These are phyloP conservation scores for Bromus sterilis DNA, from an alignment of 176 grass and related monocot species.

Conservation along the genomic window DNA sequence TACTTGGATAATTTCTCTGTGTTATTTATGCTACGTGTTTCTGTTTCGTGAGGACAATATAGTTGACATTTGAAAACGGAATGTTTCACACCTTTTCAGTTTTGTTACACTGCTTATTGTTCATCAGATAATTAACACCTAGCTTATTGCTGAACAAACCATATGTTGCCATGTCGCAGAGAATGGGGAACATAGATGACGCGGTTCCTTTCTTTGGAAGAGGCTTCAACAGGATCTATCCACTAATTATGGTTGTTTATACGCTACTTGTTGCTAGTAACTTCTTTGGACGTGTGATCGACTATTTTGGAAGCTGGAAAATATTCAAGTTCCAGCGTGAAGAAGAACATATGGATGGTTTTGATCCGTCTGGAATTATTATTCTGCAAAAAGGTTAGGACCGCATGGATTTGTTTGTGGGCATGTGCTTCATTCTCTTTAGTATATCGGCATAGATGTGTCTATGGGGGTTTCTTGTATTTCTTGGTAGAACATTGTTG, in stretches of 20 bases:
- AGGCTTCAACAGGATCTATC: constrained; percentile 99
- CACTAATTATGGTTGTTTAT: constrained; percentile 98
- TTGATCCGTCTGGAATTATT: constrained; percentile 91
- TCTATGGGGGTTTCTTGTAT: neutral
- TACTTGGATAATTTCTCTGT: neutral
- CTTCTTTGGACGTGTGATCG: constrained; percentile 90
- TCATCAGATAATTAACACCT: neutral
- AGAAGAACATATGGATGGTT: constrained; percentile 81
- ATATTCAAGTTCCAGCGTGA: constrained; percentile 83
- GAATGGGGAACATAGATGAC: constrained; percentile 99
- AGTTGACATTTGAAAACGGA: constrained; percentile 2
- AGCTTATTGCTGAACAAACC: constrained; percentile 13
- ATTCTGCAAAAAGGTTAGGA: constrained; percentile 92
- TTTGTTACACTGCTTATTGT: neutral
- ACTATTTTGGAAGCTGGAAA: constrained; percentile 97
- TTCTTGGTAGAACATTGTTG: neutral
- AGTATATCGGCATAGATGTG: constrained; percentile 9
- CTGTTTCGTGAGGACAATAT: neutral
- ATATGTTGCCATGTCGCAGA: constrained; percentile 50
- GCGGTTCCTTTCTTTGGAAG: constrained; percentile 99
- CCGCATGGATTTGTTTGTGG: neutral
- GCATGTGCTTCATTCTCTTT: neutral
- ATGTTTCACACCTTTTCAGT: neutral
- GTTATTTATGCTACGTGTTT: neutral
- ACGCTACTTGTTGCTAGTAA: constrained; percentile 88